phyloP scores from a whole-genome alignment of 2,329 filamentous ascomycete genomes.

The Calonectria hawksworthii region DNA sequence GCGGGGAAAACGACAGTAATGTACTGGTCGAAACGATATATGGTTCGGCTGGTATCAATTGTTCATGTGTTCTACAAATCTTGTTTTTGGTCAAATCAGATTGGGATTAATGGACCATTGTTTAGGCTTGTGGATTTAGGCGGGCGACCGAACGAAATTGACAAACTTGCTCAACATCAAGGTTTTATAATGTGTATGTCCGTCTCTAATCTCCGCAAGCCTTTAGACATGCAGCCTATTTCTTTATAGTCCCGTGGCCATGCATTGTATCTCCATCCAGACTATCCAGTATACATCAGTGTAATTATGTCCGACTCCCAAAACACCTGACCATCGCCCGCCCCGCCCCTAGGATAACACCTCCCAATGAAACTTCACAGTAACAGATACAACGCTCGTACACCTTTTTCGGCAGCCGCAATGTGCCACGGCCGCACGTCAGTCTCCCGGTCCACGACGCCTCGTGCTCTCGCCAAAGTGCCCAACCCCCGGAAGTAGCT shows the following conservation, averaged over 20 bases:
- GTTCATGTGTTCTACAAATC: neutral
- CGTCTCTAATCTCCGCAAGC: neutral
- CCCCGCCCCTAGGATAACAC: conserved; percentile 31
- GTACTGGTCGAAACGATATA: neutral
- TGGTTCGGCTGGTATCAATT: neutral
- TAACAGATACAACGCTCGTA: conserved; percentile 73
- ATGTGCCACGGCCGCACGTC: conserved; percentile 85
- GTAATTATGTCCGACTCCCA: conserved; percentile 32
- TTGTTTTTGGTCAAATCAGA: neutral
- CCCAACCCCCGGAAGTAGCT: conserved; percentile 77
- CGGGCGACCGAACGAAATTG: neutral
- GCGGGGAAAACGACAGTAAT: neutral
- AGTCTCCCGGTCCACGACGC: conserved; percentile 69
- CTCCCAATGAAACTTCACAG: conserved; percentile 62
- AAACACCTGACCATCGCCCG: conserved; percentile 25
- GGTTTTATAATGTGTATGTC: neutral
- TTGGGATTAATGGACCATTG: neutral
- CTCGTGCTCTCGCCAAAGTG: conserved; percentile 77
- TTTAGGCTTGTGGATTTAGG: neutral
- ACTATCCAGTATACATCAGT: conserved; percentile 18
- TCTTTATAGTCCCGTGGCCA: conserved; percentile 1
- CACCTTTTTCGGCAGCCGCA: conserved; percentile 77
- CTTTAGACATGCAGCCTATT: neutral
- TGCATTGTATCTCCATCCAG: conserved; percentile 19
- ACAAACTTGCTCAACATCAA: neutral